phyloP scores from a whole-genome alignment of 2,329 filamentous ascomycete species.

The Lasiodiplodia sp. region DNA sequence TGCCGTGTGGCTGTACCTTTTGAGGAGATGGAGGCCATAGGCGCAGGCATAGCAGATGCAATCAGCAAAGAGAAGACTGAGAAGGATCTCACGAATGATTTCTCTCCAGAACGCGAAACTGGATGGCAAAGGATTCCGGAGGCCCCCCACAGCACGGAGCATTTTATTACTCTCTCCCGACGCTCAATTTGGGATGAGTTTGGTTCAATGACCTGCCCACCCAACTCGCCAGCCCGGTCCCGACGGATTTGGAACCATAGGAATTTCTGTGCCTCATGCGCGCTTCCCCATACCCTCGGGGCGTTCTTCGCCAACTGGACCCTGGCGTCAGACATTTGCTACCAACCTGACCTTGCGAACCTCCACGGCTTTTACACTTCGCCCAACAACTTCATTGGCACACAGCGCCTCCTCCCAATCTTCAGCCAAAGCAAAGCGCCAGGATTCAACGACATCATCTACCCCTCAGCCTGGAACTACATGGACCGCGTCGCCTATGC shows the following conservation, averaged over 20 bases:
- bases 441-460: constrained; percentile 78
- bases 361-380: constrained; percentile 77
- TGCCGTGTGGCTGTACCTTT: constrained; percentile 63
- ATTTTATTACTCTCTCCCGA: constrained; percentile 45
- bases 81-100: constrained; percentile 36
- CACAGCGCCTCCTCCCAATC: constrained; percentile 72
- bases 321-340: constrained; percentile 71
- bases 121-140: constrained; percentile 48
- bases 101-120: constrained; percentile 47
- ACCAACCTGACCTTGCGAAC: constrained; percentile 77
- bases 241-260: constrained; percentile 64
- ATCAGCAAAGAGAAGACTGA: constrained; percentile 13
- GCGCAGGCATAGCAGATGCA: background rate
- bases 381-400: constrained; percentile 67
- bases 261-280: constrained; percentile 70
- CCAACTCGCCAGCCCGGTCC: constrained; percentile 33
- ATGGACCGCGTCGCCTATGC: constrained; percentile 63
- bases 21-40: constrained; percentile 32
- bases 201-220: constrained; percentile 60
- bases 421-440: constrained; percentile 78
- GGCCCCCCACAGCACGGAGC: constrained; percentile 33
- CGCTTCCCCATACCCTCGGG: constrained; percentile 68
- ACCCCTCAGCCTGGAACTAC: constrained; percentile 71
- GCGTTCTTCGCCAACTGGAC: constrained; percentile 73
- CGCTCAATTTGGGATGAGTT: constrained; percentile 51